These are phyloP conservation scores for Boletales sp. DNA, from an alignment of 768 basidiomycete species.

Conservation along the genomic window DNA sequence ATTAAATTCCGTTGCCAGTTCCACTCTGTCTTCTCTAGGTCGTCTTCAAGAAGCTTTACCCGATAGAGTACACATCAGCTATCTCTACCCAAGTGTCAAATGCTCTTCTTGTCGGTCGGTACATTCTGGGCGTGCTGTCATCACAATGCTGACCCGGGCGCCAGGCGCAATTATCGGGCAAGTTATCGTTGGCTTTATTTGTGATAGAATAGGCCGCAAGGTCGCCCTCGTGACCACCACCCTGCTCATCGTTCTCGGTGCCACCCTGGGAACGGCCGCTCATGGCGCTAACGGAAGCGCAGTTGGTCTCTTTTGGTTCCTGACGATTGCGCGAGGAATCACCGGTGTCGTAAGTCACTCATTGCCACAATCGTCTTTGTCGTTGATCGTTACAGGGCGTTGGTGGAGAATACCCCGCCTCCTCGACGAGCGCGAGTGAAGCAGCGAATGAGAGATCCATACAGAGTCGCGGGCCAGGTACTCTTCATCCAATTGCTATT, in stretches of 20 bases:
- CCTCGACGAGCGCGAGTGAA: conserved; percentile 65
- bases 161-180: conserved; percentile 62
- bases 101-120: conserved; percentile 62
- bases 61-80: conserved; percentile 53
- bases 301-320: conserved; percentile 67
- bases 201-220: conserved; percentile 72
- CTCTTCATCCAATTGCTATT: conserved; percentile 2
- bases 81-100: conserved; percentile 72
- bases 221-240: conserved; percentile 71
- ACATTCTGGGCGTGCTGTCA: neutral
- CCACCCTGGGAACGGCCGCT: conserved; percentile 64
- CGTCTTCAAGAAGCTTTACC: conserved; percentile 61
- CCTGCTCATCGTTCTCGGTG: conserved; percentile 64
- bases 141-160: conserved; percentile 3
- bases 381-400: conserved; percentile 46
- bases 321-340: conserved; percentile 68
- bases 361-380: neutral
- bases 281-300: conserved; percentile 55
- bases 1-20: neutral
- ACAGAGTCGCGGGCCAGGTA: conserved; percentile 58
- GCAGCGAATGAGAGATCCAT: conserved; percentile 69
- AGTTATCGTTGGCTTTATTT: conserved; percentile 61
- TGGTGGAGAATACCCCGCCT: conserved; percentile 76
- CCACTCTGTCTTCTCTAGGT: conserved; percentile 41
- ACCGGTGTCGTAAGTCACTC: conserved; percentile 53